Evolutionary conservation across 148 eudicot genomes (phyloP).

Genomic region (Tetragonia tetragonoides): DNA sequence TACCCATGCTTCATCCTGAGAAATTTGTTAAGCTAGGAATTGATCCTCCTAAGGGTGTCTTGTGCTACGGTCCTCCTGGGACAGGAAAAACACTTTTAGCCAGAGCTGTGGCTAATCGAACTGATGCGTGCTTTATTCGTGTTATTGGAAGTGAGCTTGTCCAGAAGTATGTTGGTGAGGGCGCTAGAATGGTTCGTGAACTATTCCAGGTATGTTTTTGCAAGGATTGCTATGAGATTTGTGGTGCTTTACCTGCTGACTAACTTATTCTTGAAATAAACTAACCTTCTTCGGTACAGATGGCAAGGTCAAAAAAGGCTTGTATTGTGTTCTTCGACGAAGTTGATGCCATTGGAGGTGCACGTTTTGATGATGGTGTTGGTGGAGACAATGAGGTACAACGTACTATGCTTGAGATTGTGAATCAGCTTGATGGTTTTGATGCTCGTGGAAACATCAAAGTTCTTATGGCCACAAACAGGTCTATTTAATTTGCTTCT

Average conservation of each 20-base stretch:
- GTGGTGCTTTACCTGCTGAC: neutral
- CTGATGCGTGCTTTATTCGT: constrained; percentile 98
- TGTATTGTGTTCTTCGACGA: constrained; percentile 94
- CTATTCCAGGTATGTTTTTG: constrained; percentile 70
- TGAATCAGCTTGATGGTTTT: constrained; percentile 97
- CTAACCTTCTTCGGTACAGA: constrained; percentile 32
- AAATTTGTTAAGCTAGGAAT: constrained; percentile 97
- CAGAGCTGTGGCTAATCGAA: constrained; percentile 94
- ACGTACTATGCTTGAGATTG: constrained; percentile 98
- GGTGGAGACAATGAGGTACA: constrained; percentile 95
- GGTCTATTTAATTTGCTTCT: constrained; percentile 33
- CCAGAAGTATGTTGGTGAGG: constrained; percentile 99
- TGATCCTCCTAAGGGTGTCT: constrained; percentile 98
- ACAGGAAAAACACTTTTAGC: constrained; percentile 96
- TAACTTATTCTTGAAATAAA: neutral
- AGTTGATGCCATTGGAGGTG: constrained; percentile 92
- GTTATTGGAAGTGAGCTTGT: constrained; percentile 98
- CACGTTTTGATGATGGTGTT: constrained; percentile 86
- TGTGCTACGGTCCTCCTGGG: constrained; percentile 99
- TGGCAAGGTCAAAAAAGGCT: constrained; percentile 96
- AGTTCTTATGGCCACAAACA: constrained; percentile 95
- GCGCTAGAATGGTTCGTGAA: constrained; percentile 98
- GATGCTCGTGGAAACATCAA: constrained; percentile 95
- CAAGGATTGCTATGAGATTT: neutral
- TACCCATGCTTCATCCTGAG: constrained; percentile 99